phyloP scores from a whole-genome alignment of 768 basidiomycete species.

The Lentinula edodes region DNA sequence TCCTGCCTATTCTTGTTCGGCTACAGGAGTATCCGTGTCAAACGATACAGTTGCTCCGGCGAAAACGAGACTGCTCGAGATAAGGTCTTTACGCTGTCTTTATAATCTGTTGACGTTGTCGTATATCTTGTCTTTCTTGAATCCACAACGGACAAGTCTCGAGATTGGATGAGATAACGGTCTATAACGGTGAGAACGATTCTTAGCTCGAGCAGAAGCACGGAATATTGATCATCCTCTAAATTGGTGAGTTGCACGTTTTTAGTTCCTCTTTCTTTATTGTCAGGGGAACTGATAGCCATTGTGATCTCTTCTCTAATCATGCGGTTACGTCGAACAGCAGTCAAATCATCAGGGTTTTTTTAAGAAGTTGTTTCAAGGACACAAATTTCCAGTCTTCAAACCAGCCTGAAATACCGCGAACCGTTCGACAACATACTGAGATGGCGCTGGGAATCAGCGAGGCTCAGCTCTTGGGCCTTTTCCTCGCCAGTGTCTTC shows the following conservation, averaged over 20 bases:
- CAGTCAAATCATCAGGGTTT: background rate
- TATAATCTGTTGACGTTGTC: background rate
- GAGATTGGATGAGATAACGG: no score
- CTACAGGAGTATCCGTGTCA: background rate
- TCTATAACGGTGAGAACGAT: no score
- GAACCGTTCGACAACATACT: background rate
- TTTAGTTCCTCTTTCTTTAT: background rate
- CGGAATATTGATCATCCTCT: background rate
- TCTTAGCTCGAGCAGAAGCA: background rate
- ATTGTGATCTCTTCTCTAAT: background rate
- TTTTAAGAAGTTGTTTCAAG: background rate
- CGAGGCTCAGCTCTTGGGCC: slow-evolving; percentile 3
- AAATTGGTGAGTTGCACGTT: background rate
- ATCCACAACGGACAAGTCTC: no score
- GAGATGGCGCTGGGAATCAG: background rate
- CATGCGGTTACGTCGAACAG: background rate
- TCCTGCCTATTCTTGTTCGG: background rate
- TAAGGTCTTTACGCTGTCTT: background rate
- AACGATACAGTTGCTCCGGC: background rate
- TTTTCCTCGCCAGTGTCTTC: slow-evolving; percentile 5
- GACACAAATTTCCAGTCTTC: background rate
- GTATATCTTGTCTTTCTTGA: no score
- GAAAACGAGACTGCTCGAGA: background rate
- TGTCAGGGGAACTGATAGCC: background rate
- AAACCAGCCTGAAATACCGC: background rate